Percentiles rank a stretch among this genome's conserved stretches.
These are phyloP conservation scores for Porcisia deanei DNA, from an alignment of 208 protist genomes.

Conservation along the genomic window DNA sequence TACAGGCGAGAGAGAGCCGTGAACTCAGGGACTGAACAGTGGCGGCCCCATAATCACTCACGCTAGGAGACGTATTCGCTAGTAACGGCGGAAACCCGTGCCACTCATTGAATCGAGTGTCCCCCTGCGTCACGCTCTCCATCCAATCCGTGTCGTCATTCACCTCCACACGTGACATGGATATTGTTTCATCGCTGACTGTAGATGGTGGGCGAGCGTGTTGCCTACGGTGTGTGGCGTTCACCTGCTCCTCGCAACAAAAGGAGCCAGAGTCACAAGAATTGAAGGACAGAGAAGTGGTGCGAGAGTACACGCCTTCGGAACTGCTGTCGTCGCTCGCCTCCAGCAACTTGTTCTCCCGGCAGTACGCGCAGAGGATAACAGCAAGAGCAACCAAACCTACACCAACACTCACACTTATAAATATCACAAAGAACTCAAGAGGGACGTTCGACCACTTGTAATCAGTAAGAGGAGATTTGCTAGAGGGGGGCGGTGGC, in stretches of 20 bases:
- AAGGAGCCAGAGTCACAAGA: not conserved
- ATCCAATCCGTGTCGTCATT: not conserved
- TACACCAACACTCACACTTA: slow-evolving; percentile 15
- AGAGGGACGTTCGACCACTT: slow-evolving; percentile 17
- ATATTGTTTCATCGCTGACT: not conserved
- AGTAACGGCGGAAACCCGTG: not conserved
- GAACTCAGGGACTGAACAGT: not conserved
- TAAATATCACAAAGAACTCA: slow-evolving; percentile 23
- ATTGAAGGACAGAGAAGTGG: not conserved
- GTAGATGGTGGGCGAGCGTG: not conserved
- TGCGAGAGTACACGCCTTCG: slow-evolving; percentile 15
- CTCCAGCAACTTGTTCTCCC: slow-evolving; percentile 25
- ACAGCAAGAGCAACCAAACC: slow-evolving; percentile 14
- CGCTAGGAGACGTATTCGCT: not conserved
- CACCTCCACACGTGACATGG: not conserved
- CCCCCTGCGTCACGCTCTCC: not conserved
- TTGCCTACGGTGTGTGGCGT: not conserved
- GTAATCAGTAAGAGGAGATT: not conserved
- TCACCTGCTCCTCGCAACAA: not conserved
- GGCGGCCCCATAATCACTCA: not conserved
- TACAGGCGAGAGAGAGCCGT: not conserved
- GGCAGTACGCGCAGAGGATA: slow-evolving; percentile 17
- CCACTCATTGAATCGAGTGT: not conserved
- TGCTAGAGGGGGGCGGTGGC: not conserved
- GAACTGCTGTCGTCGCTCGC: slow-evolving; percentile 20